Evolutionary conservation across 441 rosid species (phyloP).

Genomic region (Omphalea diandra): DNA sequence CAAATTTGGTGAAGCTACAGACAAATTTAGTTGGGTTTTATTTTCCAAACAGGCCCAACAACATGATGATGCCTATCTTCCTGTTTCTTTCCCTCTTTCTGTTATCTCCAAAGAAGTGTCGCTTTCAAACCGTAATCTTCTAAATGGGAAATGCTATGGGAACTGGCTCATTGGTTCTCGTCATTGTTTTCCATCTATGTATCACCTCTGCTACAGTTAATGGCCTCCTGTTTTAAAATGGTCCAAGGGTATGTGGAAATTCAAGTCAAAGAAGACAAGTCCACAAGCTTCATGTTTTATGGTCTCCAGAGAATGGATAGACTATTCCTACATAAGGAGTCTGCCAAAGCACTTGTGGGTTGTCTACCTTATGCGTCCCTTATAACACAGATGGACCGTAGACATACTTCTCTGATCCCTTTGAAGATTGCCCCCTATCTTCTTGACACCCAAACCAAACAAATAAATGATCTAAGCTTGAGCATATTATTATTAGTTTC

Average conservation of each 20-base stretch:
- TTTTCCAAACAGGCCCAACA: background rate
- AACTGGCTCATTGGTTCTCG: no score
- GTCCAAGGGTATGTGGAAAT: conserved; percentile 27
- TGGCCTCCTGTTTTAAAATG: conserved; percentile 12
- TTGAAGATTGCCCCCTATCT: conserved; percentile 37
- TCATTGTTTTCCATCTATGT: no score
- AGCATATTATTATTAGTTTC: conserved; percentile 12
- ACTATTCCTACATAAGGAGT: background rate
- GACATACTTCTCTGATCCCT: conserved; percentile 29
- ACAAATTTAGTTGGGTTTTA: background rate
- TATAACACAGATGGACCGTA: conserved; percentile 12
- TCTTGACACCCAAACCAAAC: conserved; percentile 38
- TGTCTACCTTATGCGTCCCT: conserved; percentile 26
- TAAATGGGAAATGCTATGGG: no score
- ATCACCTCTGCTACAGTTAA: background rate
- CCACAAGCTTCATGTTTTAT: conserved; percentile 41
- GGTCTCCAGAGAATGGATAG: conserved; percentile 23
- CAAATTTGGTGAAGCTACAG: background rate
- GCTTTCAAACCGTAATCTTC: conserved; percentile 18
- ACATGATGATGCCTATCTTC: background rate
- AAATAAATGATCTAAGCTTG: conserved; percentile 26
- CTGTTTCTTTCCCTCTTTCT: background rate
- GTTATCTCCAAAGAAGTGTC: background rate
- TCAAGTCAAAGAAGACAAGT: conserved; percentile 36
- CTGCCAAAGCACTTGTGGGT: no score